Base-by-base conservation (phyloP, 2,329 filamentous ascomycete species). In the Pseudogymnoascus sp. region DNA sequence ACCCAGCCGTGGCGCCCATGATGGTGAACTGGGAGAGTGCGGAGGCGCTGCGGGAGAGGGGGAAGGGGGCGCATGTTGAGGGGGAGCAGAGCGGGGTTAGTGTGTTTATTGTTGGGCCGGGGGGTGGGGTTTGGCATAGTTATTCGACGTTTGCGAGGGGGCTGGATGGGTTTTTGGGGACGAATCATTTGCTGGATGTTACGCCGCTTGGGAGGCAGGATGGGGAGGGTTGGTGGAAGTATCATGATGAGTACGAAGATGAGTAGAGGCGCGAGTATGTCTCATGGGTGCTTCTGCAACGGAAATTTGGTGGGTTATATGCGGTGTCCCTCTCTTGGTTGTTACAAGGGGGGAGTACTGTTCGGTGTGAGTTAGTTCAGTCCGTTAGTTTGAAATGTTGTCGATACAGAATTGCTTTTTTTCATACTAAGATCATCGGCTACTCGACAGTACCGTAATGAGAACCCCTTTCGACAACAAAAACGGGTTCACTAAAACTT, bases 81-180 rank as follows among this genome's bases (percentile, higher is more conserved):
- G 74, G 74, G 0, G 76, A 79, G 39, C 69, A 73, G 19, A 73
- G 76, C 1, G 76, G 76, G 4, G 70, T 76, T 25, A 77, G 76
- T 63, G 72, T 77, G 5, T 79, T 78, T 37, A 66, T 71, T 39
- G 74, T 71, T 63, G 68, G 72, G 8, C 25, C 25, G 4, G 71
- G 69, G 3, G 71, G 71, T 0, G 69, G 73, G 2, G 65, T 77
- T 2, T 78, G 74, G 63, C 75, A 79, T 67, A 77, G 75, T 2
- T 78, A 79, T 65, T 76, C 73, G 25, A 69, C 70, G 1, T 76
- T 72, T 68, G 69, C 67, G 5, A 69, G 75, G 28, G 76, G 75
- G 13, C 65, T 71, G 2, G 75, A 77, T 60, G 68, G 68, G 25
- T 51, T 76, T 1, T 64, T 76, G 51, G 65, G 69, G 1, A 76